phyloP scores from a whole-genome alignment of 1,284 basidiomycete genomes.

The Rhodotorula sp. region DNA sequence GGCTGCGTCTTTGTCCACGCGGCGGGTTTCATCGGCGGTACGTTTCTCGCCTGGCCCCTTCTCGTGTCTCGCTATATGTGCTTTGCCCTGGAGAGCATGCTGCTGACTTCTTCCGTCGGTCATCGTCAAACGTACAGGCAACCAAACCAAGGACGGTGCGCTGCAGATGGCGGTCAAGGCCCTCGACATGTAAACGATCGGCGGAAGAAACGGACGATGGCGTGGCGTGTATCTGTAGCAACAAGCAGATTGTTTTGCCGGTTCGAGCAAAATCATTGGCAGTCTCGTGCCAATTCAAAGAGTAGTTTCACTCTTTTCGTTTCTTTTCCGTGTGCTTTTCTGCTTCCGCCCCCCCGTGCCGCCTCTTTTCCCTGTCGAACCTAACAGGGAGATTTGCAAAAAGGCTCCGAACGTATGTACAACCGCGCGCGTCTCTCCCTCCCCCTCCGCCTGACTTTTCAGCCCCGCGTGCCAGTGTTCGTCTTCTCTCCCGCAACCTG shows the following conservation, averaged over 20 bases:
- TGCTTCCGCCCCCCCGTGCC: too few relatives aligned
- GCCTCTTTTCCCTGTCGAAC: too few relatives aligned
- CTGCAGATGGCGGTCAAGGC: conserved; percentile 74
- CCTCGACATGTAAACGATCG: conserved; percentile 42
- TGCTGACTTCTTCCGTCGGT: too few relatives aligned
- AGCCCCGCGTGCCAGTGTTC: conserved; percentile 3
- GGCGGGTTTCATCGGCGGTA: conserved; percentile 91
- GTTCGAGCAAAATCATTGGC: too few relatives aligned
- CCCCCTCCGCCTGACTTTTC: background rate
- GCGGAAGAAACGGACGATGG: background rate
- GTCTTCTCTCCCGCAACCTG: conserved; percentile 7
- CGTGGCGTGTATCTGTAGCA: background rate
- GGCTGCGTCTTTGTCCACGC: conserved; percentile 92
- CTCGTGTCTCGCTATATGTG: background rate
- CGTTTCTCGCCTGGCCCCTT: conserved; percentile 42
- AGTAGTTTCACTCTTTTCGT: background rate
- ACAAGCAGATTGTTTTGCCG: background rate
- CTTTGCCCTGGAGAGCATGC: too few relatives aligned
- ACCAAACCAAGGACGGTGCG: conserved; percentile 84
- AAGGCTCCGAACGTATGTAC: too few relatives aligned
- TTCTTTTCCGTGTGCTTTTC: too few relatives aligned
- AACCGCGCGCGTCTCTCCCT: too few relatives aligned
- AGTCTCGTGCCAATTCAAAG: too few relatives aligned
- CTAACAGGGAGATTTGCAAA: too few relatives aligned
- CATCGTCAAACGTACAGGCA: conserved; percentile 61